Percentiles rank a stretch among this genome's conserved stretches.
Conservation (phyloP, 2,329 filamentous ascomycete genomes). For the Colletotrichum noveboracense region DNA sequence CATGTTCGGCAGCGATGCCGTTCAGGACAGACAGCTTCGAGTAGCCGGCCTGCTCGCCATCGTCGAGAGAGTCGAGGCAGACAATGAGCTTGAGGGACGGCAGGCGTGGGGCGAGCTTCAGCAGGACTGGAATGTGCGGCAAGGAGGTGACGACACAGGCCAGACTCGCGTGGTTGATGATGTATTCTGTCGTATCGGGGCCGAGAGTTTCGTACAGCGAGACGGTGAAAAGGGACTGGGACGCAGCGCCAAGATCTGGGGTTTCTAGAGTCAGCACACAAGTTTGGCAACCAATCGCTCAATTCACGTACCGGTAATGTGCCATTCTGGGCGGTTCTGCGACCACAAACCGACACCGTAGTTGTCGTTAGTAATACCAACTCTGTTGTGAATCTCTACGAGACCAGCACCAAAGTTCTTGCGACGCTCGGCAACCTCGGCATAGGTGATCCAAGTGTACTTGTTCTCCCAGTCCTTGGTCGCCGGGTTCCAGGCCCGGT, state of each 20-base stretch:
- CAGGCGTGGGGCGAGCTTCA: slow-evolving; percentile 79
- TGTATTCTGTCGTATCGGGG: slow-evolving; percentile 90
- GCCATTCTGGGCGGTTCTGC: slow-evolving; percentile 87
- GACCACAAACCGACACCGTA: slow-evolving; percentile 86
- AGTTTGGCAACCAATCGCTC: not conserved
- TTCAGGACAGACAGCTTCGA: slow-evolving; percentile 83
- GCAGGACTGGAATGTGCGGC: slow-evolving; percentile 78
- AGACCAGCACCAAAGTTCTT: slow-evolving; percentile 87
- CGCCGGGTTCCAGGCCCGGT: slow-evolving; percentile 76
- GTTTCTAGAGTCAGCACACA: not conserved
- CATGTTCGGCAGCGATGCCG: slow-evolving; percentile 74
- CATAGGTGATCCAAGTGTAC: slow-evolving; percentile 86
- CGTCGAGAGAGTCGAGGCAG: slow-evolving; percentile 81
- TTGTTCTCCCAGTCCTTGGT: slow-evolving; percentile 76
- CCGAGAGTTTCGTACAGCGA: slow-evolving; percentile 97
- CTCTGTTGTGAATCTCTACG: slow-evolving; percentile 78
- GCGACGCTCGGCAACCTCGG: slow-evolving; percentile 77
- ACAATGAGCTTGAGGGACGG: slow-evolving; percentile 88
- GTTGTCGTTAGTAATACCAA: slow-evolving; percentile 66
- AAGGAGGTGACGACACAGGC: slow-evolving; percentile 79
- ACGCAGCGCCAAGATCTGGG: slow-evolving; percentile 82
- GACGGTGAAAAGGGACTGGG: slow-evolving; percentile 86
- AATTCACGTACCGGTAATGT: slow-evolving; percentile 67
- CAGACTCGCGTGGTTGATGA: slow-evolving; percentile 88
- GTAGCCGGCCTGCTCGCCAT: slow-evolving; percentile 76